Evolutionary conservation across 495 filamentous ascomycete species (phyloP).

Genomic region (Aspergillus ellipticus): DNA sequence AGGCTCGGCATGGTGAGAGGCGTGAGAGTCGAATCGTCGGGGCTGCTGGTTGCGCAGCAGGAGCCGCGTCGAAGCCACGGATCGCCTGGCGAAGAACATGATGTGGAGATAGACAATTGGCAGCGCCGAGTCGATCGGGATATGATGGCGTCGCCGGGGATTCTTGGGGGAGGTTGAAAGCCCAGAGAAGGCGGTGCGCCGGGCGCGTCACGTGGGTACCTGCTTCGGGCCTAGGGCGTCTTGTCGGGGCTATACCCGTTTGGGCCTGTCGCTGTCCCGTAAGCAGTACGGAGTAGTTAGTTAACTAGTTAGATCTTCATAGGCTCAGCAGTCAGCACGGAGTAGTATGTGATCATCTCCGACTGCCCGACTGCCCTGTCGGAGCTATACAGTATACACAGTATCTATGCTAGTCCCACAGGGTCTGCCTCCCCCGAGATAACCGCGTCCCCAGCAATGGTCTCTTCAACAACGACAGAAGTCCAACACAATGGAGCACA

Average conservation of each 20-base stretch:
- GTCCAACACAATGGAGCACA: no score
- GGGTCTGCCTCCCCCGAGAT: no score
- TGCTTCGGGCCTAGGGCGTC: constrained; percentile 10
- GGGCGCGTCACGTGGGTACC: constrained; percentile 16
- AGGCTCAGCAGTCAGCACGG: no score
- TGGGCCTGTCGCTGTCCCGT: background rate
- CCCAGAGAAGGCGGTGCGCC: constrained; percentile 13
- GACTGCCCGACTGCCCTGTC: no score
- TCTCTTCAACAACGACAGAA: no score
- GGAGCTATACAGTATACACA: no score
- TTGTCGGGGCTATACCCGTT: background rate
- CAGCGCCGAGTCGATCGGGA: constrained; percentile 21
- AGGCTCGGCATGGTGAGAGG: constrained; percentile 47
- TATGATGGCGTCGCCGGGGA: constrained; percentile 24
- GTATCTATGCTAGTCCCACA: no score
- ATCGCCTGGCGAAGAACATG: constrained; percentile 46
- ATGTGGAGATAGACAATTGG: constrained; percentile 32
- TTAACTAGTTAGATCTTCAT: no score
- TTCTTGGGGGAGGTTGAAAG: constrained; percentile 17
- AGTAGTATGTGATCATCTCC: no score
- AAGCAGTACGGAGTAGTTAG: background rate
- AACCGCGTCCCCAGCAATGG: no score
- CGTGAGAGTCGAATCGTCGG: constrained; percentile 43
- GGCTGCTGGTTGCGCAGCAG: constrained; percentile 43
- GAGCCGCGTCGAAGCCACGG: constrained; percentile 38